Base-by-base conservation (phyloP, 1,284 basidiomycete species). In the Rhodotorula mucilaginosa region DNA sequence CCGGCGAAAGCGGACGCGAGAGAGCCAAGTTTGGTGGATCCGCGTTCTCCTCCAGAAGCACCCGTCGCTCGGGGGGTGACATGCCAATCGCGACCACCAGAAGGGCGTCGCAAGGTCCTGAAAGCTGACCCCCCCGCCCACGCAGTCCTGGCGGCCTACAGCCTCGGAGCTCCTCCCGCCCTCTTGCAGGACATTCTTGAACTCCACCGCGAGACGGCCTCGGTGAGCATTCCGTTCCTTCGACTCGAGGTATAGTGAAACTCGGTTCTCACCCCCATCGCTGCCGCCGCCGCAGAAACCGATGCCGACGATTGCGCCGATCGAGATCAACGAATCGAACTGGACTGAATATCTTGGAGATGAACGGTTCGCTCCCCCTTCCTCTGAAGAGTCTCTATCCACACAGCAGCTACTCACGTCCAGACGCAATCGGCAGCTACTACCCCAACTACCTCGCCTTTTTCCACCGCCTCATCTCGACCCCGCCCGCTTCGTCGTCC, bases 381-480 rank as follows among this genome's bases (percentile, higher is more conserved):
- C 26, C 26, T 5, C 21, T n/a, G 7, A 16, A 12, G 19, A n/a
- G 12, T 46, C 12, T 23, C 29, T 7, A 0, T 6, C 8, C 2
- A n/a, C 5, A 34, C n/a, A 13, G 15, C n/a, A 13, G 15, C 15
- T 19, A 15, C 54, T 31, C 15, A 19, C 49, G 15, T 13, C 7
- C 10, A 34, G 21, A 21, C 19, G 1, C 29, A 6, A 26, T 2
- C 47, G 19, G 19, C 69, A 78, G 77, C 44, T 76, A 70, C 49
- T 79, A 79, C 67, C 73, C 76, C 5, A 73, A 76, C 49, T 79
- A 76, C 63, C 73, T 79, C 31, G 68, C 65, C 31, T 79, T 79
- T 68, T 79, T 79, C 62, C 70, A 61, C 39, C 69, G 66, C 44
- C 62, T 75, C 56, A 72, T 78, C 52, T 48, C 65, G n/a, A 44